Base-by-base conservation (phyloP, 257 asterid genomes). In the Rubia yunnanensis region DNA sequence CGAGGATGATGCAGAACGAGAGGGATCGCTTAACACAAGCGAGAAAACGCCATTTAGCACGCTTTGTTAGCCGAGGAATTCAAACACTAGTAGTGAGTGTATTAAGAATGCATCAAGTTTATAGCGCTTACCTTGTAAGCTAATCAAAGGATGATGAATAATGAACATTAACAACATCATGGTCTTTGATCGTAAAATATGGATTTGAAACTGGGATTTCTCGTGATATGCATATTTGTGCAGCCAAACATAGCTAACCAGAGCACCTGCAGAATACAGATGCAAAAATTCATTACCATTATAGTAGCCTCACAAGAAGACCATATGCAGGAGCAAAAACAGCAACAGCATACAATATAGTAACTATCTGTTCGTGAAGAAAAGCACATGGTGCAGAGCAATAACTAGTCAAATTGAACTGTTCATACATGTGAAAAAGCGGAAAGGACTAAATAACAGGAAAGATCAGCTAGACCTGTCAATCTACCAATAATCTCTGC, bases 401-500 rank as follows among this genome's bases (percentile, higher is more conserved):
- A n/a, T n/a, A n/a, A n/a, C n/a, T n/a, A n/a, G n/a, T n/a, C 6
- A 32, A 32, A 32, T 2, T 2, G 3, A 23, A 7, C 18, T n/a
- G 14, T n/a, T 3, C 9, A 6, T 7, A 52, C 11, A 52, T 52
- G 46, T 32, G 36, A 65, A 4, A n/a, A 23, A 8, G 7, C 34
- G 18, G 28, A 26, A 38, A 39, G 72, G 65, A 56, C 57, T 39
- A 59, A 46, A 57, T 5, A 38, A 44, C 13, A 30, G 18, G 15
- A 17, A 30, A 3, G 13, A 23, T 35, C 20, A 62, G 31, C 64
- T 36, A 52, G 15, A 13, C 4, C 64, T 24, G 14, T n/a, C 18
- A 53, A 18, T 23, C 87, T 85, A 85, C 96, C 96, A 89, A 73
- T 86, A 89, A 69, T 89, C 96, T 69, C 79, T 85, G 74, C 96